Conservation (phyloP, 2,329 filamentous ascomycete genomes). For the Tolypocladium amazonense region DNA sequence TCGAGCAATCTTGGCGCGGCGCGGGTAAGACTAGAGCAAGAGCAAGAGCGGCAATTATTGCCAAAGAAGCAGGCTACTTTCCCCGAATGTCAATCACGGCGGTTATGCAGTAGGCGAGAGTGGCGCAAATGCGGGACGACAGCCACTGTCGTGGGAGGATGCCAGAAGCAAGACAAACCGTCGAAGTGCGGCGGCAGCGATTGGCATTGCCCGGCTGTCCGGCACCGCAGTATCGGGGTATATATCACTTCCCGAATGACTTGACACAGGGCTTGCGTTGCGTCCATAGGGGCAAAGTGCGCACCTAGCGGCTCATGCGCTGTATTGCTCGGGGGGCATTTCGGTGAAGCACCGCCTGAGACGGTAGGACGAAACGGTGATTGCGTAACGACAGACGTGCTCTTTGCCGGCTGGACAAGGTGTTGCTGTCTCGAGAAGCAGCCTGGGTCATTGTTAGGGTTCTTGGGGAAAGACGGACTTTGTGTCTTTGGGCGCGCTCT, state of each 20-base stretch:
- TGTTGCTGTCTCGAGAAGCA: not conserved
- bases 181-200: not conserved
- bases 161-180: slow-evolving; percentile 1
- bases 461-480: not conserved
- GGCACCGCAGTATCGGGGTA: not conserved
- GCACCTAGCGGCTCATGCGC: not conserved
- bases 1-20: not conserved
- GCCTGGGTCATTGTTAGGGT: not conserved
- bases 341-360: not conserved
- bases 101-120: not conserved
- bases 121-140: not conserved
- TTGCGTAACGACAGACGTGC: not conserved
- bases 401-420: not conserved
- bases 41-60: not conserved
- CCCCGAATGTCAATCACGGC: not conserved
- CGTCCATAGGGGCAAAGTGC: not conserved
- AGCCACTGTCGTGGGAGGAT: not conserved
- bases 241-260: not conserved
- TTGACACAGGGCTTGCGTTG: not conserved
- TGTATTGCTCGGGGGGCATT: not conserved
- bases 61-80: not conserved
- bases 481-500: not conserved
- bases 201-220: slow-evolving; percentile 1
- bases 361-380: not conserved
- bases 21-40: not conserved